phyloP scores from a whole-genome alignment of 179 eudicot species.

The Gypsophila paniculata region DNA sequence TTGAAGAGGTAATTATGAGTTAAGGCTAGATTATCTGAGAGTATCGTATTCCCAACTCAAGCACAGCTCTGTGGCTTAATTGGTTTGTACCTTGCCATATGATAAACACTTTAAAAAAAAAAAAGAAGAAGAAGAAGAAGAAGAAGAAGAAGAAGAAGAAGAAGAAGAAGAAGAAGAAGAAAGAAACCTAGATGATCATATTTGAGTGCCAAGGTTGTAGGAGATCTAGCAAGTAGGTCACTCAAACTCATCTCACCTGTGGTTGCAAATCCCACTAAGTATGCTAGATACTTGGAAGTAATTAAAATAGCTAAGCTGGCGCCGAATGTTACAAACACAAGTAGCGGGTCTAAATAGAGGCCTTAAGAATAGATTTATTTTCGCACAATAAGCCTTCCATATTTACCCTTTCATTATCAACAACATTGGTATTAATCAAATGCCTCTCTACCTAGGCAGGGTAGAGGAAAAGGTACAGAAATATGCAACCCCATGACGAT shows the following conservation, averaged over 20 bases:
- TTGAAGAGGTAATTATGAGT: background rate
- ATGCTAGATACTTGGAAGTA: background rate
- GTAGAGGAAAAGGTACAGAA: background rate
- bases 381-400: background rate
- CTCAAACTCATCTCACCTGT: slow-evolving; percentile 8
- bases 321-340: background rate
- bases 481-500: slow-evolving; percentile 8
- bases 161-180: too few relatives aligned
- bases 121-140: too few relatives aligned
- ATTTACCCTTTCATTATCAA: background rate
- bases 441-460: slow-evolving; percentile 9
- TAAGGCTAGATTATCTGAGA: background rate
- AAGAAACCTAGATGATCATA: background rate
- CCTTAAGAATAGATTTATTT: background rate
- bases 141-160: too few relatives aligned
- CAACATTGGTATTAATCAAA: slow-evolving; percentile 1
- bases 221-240: background rate
- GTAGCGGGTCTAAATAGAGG: background rate
- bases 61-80: background rate
- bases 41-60: background rate
- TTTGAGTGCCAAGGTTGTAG: background rate
- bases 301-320: background rate
- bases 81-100: slow-evolving; percentile 4
- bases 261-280: background rate
- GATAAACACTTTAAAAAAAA: too few relatives aligned